These are phyloP conservation scores for Kurtzmaniella quercitrusa DNA, from an alignment of 1,139 yeast genomes.

Conservation along the genomic window DNA sequence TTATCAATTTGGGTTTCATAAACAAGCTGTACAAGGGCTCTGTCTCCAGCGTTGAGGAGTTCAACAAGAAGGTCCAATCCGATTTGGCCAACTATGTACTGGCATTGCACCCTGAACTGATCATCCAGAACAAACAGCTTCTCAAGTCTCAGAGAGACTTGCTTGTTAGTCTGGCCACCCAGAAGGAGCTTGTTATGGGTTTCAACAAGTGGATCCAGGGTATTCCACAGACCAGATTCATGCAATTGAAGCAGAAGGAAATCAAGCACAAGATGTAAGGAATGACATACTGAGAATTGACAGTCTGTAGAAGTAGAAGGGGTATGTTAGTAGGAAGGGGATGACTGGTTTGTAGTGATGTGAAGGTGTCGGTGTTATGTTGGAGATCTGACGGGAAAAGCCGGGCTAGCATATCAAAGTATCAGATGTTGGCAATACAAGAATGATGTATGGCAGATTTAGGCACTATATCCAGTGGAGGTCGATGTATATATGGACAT, in stretches of 20 bases:
- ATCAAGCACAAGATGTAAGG: conserved; percentile 57
- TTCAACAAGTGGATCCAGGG: conserved; percentile 69
- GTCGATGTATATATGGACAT: too few species aligned
- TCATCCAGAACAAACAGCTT: conserved; percentile 60
- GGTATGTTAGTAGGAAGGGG: too few species aligned
- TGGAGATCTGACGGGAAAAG: too few species aligned
- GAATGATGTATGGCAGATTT: too few species aligned
- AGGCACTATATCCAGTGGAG: too few species aligned
- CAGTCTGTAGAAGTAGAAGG: too few species aligned
- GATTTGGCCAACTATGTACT: conserved; percentile 45
- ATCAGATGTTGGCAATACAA: too few species aligned
- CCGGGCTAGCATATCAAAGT: too few species aligned
- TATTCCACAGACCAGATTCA: conserved; percentile 68
- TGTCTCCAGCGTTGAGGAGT: conserved; percentile 48
- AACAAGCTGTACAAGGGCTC: conserved; percentile 44
- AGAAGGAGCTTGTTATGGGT: conserved; percentile 67
- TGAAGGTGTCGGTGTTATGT: too few species aligned
- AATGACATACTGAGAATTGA: background rate
- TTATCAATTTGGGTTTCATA: conserved; percentile 56
- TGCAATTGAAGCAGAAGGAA: conserved; percentile 49
- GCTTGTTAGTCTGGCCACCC: conserved; percentile 48
- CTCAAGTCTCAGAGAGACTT: conserved; percentile 44
- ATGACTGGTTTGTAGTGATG: too few species aligned
- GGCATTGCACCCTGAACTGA: conserved; percentile 54
- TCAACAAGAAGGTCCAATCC: conserved; percentile 49